Evolutionary conservation across 352 stramenopile genomes (phyloP), one percentile per base, ranked within the genome.

Genomic region (Pythium grandisporangium): DNA sequence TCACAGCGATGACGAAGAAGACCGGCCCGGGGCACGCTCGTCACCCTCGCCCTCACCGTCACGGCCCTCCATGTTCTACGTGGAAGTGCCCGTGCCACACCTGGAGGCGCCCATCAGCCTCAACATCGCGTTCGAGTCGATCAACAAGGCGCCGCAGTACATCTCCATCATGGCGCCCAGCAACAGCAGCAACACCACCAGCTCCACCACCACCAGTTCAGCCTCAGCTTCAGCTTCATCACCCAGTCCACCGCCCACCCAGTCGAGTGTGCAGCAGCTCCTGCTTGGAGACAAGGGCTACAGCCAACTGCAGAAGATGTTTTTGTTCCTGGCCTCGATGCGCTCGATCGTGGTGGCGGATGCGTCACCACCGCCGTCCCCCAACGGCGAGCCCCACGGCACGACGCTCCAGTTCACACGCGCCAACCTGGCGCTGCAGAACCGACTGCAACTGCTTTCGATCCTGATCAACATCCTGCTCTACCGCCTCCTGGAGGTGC

Each of bases 251-350:
- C n/a, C n/a, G n/a, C 48, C 45, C 25, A 40, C 57, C 11, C 39
- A 63, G 19, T 69, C 70, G 43, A 66, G 58, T 5, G 63, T 92
- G 30, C 76, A 88, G 48, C 65, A 57, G 1, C 73, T 86, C 35
- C 48, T 92, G 21, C 56, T 92, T 23, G 78, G 78, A 3, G 71
- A 92, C 56, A 92, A 92, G 40, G 78, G 79, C n/a, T 92, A 88
- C 72, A 85, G 82, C 52, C 76, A 89, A 42, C 65, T 92, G 5
- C 64, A 88, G 55, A 85, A 85, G 41, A 92, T 92, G 75, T 89
- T 92, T 37, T 53, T 72, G 53, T 87, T 91, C 37, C 39, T 91
- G 48, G 58, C 74, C 22, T 83, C 73, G n/a, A 82, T 91, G 72
- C 70, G 72, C 14, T 76, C 72, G 13, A 82, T 91, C 45, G 61